Percentiles rank a stretch among this genome's conserved stretches.
These are phyloP conservation scores for Cercospora canescens DNA, from an alignment of 2,329 filamentous ascomycete species.

Conservation along the genomic window DNA sequence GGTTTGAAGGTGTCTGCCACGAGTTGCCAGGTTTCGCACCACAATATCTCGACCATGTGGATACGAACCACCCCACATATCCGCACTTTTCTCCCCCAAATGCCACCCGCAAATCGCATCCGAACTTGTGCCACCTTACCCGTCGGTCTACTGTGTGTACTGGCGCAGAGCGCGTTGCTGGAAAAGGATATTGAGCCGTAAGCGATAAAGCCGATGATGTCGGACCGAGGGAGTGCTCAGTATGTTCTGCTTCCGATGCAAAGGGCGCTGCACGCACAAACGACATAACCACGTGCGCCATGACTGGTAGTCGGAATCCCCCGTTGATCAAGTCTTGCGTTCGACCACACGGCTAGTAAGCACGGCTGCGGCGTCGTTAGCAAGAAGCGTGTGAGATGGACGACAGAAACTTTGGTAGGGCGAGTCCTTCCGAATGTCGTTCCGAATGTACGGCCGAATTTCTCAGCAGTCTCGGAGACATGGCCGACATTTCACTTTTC, in stretches of 20 bases:
- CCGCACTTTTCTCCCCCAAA: not conserved
- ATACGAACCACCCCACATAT: not conserved
- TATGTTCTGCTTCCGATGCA: not conserved
- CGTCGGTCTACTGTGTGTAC: not conserved
- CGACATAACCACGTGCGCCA: not conserved
- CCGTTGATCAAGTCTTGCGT: not conserved
- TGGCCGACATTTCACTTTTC: not conserved
- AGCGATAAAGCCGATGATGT: not conserved
- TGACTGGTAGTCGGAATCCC: not conserved
- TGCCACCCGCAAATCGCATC: not conserved
- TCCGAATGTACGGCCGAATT: not conserved
- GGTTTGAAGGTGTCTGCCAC: conserved; percentile 10
- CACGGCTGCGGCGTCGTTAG: not conserved
- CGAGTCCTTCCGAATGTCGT: not conserved
- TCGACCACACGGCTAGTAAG: not conserved
- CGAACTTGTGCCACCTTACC: not conserved
- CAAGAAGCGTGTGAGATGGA: not conserved
- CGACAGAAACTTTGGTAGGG: not conserved
- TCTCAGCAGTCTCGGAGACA: not conserved
- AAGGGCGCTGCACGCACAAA: not conserved
- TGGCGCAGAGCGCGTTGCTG: not conserved
- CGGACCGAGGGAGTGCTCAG: not conserved
- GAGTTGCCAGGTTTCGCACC: not conserved
- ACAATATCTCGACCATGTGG: not conserved
- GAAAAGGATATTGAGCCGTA: not conserved